phyloP scores from a whole-genome alignment of 306 rosid species.

The Lathyrus oleraceus region DNA sequence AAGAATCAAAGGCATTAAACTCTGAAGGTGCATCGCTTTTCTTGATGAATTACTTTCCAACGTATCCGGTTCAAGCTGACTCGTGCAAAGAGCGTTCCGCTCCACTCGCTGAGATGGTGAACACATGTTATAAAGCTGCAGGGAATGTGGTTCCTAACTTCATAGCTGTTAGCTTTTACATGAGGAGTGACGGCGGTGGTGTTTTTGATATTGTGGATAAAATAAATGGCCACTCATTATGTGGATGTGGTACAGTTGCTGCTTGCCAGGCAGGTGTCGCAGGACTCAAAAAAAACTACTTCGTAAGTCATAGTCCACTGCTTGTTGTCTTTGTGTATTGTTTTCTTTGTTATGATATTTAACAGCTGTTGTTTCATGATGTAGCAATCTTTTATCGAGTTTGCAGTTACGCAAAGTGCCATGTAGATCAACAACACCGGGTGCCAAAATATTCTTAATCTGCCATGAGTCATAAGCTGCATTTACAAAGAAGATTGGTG shows the following conservation, averaged over 20 bases:
- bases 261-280: conserved; percentile 99
- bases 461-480: too few relatives aligned
- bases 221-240: conserved; percentile 79
- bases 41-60: conserved; percentile 85
- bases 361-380: too few relatives aligned
- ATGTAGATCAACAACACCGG: too few relatives aligned
- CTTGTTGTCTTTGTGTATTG: too few relatives aligned
- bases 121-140: conserved; percentile 87
- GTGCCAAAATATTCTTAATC: too few relatives aligned
- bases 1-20: conserved; percentile 78
- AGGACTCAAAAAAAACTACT: too few relatives aligned
- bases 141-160: conserved; percentile 82
- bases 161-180: conserved; percentile 90
- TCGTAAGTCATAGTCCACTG: too few relatives aligned
- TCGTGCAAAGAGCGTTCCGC: conserved; percentile 96
- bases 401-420: too few relatives aligned
- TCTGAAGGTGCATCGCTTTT: conserved; percentile 74
- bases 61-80: conserved; percentile 89
- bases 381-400: too few relatives aligned
- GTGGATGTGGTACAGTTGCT: conserved; percentile 78
- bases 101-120: conserved; percentile 80
- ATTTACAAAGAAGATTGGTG: too few relatives aligned
- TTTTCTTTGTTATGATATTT: too few relatives aligned
- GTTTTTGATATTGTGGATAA: conserved; percentile 85
- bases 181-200: conserved; percentile 99